Evolutionary conservation across 495 filamentous ascomycete species (phyloP).

Genomic region (Aspergillus bridgeri): DNA sequence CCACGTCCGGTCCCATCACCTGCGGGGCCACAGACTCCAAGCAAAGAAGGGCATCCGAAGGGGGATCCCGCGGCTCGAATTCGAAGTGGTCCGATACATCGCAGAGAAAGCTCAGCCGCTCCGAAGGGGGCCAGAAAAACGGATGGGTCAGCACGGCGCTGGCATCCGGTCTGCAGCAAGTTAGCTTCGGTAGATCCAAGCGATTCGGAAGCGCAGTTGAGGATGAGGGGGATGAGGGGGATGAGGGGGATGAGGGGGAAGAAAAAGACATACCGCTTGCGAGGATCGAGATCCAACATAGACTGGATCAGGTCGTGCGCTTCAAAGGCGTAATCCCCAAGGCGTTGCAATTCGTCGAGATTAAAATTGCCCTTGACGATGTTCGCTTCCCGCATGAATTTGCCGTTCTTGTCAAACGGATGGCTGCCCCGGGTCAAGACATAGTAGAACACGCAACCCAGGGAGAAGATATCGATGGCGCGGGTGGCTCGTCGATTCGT

Average conservation of each 20-base stretch:
- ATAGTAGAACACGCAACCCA: constrained; percentile 95
- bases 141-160: constrained; percentile 80
- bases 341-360: constrained; percentile 62
- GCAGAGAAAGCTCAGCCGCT: constrained; percentile 84
- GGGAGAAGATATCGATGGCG: constrained; percentile 93
- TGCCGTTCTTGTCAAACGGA: constrained; percentile 89
- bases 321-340: constrained; percentile 81
- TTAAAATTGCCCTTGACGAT: constrained; percentile 83
- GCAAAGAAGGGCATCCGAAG: constrained; percentile 58
- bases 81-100: constrained; percentile 95
- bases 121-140: constrained; percentile 91
- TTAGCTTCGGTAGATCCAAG: constrained; percentile 10
- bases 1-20: constrained; percentile 56
- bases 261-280: constrained; percentile 45
- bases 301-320: constrained; percentile 78
- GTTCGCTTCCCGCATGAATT: constrained; percentile 93
- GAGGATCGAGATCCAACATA: constrained; percentile 77
- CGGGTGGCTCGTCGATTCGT: constrained; percentile 82
- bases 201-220: background rate
- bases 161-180: constrained; percentile 56
- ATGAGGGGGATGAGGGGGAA: too few species aligned
- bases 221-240: too few species aligned
- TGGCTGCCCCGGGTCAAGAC: constrained; percentile 88
- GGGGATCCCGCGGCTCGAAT: constrained; percentile 77
- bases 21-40: constrained; percentile 56